Percentiles rank a stretch among this genome's conserved stretches.
These are phyloP conservation scores for Diaporthe sp. DNA, from an alignment of 2,329 filamentous ascomycete genomes.

Conservation along the genomic window DNA sequence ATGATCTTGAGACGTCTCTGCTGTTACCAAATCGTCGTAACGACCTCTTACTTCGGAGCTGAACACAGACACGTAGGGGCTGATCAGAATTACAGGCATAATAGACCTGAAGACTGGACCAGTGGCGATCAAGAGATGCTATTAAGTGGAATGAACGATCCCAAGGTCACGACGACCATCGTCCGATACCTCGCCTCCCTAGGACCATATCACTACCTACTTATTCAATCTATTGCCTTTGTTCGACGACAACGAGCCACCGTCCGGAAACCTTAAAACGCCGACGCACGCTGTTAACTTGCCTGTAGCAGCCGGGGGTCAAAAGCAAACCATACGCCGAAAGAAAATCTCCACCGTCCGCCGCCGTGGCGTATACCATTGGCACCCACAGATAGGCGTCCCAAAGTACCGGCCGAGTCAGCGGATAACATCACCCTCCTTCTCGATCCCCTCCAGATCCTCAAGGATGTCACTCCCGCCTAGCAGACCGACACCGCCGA, in stretches of 20 bases:
- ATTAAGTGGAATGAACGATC: slow-evolving; percentile 33
- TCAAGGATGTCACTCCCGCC: slow-evolving; percentile 90
- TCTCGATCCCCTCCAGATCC: slow-evolving; percentile 81
- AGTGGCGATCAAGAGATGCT: slow-evolving; percentile 28
- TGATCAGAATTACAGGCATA: neutral
- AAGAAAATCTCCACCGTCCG: too few relatives aligned
- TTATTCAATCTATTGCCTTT: slow-evolving; percentile 30
- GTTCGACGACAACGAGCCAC: slow-evolving; percentile 4
- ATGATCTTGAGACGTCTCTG: neutral
- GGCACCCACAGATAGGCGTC: too few relatives aligned
- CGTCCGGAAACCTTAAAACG: neutral
- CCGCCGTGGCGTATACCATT: neutral
- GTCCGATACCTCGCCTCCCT: slow-evolving; percentile 22
- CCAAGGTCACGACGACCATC: slow-evolving; percentile 26
- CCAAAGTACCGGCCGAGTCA: slow-evolving; percentile 48
- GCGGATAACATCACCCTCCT: slow-evolving; percentile 77
- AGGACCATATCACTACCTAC: slow-evolving; percentile 31
- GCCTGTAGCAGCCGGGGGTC: slow-evolving; percentile 47
- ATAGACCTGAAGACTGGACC: neutral
- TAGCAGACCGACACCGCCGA: slow-evolving; percentile 68
- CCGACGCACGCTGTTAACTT: slow-evolving; percentile 30
- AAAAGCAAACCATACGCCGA: neutral
- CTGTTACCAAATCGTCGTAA: neutral
- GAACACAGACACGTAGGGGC: neutral
- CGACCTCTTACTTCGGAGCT: neutral